phyloP scores from a whole-genome alignment of 2,329 filamentous ascomycete genomes.

The Exophiala sp. region DNA sequence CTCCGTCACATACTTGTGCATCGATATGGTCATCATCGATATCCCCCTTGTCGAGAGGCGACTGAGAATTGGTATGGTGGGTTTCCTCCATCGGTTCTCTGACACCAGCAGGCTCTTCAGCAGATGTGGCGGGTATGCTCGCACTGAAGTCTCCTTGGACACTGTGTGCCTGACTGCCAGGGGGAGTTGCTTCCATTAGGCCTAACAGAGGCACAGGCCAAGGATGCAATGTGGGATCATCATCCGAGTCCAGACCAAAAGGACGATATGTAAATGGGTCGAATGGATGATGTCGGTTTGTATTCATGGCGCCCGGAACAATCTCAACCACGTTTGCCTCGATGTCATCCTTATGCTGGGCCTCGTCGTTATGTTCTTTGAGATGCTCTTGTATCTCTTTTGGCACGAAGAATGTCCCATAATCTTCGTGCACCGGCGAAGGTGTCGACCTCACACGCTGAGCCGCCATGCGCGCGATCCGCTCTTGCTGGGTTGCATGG shows the following conservation, averaged over 20 bases:
- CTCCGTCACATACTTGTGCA: constrained; percentile 44
- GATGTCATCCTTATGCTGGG: constrained; percentile 23
- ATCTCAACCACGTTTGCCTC: constrained; percentile 27
- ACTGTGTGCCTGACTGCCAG: constrained; percentile 29
- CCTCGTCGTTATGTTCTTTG: constrained; percentile 33
- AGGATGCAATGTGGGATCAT: constrained; percentile 30
- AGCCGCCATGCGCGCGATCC: constrained; percentile 31
- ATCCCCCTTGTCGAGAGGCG: constrained; percentile 61
- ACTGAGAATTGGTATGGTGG: constrained; percentile 46
- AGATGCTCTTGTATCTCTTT: constrained; percentile 37
- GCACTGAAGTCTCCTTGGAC: constrained; percentile 33
- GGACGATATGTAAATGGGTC: constrained; percentile 24
- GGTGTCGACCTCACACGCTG: constrained; percentile 31
- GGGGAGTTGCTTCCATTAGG: constrained; percentile 54
- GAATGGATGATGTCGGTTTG: constrained; percentile 17
- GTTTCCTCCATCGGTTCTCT: constrained; percentile 41
- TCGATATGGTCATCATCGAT: constrained; percentile 59
- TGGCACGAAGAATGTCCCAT: constrained; percentile 40
- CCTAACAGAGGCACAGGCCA: constrained; percentile 51
- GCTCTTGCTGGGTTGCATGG: constrained; percentile 23
- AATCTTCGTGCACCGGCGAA: constrained; percentile 39
- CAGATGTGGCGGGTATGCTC: constrained; percentile 28
- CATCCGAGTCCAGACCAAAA: constrained; percentile 21
- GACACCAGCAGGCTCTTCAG: constrained; percentile 35
- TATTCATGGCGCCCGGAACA: constrained; percentile 14